Conservation (phyloP, 306 rosid genomes). For the Canavalia ensiformis region DNA sequence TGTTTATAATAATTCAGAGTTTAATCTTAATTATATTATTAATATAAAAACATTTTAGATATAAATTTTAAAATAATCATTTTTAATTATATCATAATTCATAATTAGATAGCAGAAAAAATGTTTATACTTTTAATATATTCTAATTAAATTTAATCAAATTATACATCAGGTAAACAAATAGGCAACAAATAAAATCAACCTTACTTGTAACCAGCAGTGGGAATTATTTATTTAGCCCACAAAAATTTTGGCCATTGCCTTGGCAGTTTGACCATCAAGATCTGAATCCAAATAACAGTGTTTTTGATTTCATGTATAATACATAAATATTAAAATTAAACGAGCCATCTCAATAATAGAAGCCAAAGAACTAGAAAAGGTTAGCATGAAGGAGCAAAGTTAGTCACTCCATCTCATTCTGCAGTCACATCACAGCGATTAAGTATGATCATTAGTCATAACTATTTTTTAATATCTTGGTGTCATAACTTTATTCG, state of each 20-base stretch:
- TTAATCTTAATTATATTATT: too few relatives aligned
- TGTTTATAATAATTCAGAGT: too few relatives aligned
- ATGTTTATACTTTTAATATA: too few relatives aligned
- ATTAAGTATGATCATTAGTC: not conserved
- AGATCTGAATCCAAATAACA: not conserved
- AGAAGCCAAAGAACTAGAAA: not conserved
- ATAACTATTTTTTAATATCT: not conserved
- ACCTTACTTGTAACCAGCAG: not conserved
- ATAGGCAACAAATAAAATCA: too few relatives aligned
- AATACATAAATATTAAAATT: not conserved
- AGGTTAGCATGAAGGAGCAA: not conserved
- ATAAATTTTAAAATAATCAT: too few relatives aligned
- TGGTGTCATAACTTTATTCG: not conserved
- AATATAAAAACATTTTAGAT: too few relatives aligned
- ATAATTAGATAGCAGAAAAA: too few relatives aligned
- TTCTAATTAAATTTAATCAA: too few relatives aligned
- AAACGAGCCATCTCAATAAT: constrained; percentile 4
- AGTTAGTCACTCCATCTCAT: constrained; percentile 2
- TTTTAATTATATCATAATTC: too few relatives aligned
- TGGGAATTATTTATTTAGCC: not conserved
- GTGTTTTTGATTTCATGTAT: not conserved
- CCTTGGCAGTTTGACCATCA: not conserved
- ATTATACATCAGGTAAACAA: too few relatives aligned
- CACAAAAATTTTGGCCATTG: not conserved
- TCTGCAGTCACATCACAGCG: not conserved